phyloP scores from a whole-genome alignment of 257 asterid genomes.

The Petunia secreta region DNA sequence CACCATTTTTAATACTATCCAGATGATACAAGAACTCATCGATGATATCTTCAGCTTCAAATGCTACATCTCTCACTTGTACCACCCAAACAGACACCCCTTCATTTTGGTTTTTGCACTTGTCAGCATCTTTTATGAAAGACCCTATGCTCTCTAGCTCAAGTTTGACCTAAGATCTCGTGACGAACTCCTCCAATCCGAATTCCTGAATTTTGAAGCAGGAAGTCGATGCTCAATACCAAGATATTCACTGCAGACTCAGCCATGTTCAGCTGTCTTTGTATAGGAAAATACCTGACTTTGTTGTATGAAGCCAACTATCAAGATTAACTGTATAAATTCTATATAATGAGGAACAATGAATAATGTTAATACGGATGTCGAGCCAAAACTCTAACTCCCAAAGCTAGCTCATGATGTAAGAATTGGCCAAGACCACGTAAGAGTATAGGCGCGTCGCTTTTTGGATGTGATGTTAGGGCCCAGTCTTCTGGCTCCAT shows the following conservation, averaged over 20 bases:
- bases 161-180: slow-evolving; percentile 24
- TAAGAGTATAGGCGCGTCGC: too few species aligned
- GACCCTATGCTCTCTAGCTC: slow-evolving; percentile 31
- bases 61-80: slow-evolving; percentile 25
- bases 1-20: neutral
- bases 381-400: too few species aligned
- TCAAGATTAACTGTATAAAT: neutral
- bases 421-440: too few species aligned
- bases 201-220: neutral
- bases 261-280: neutral
- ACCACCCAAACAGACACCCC: slow-evolving; percentile 21
- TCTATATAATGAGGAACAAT: too few species aligned
- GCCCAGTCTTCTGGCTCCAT: too few species aligned
- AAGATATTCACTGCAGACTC: slow-evolving; percentile 25
- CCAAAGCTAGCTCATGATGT: too few species aligned
- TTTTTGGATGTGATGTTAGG: too few species aligned
- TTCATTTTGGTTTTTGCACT: slow-evolving; percentile 5
- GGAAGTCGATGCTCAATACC: slow-evolving; percentile 2
- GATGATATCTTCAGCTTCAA: slow-evolving; percentile 33
- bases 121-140: slow-evolving; percentile 32
- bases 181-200: slow-evolving; percentile 26
- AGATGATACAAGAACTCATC: slow-evolving; percentile 30
- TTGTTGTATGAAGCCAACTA: neutral
- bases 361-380: too few species aligned
- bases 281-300: neutral